Percentiles rank a stretch among this genome's conserved stretches.
These are phyloP conservation scores for Aciculosporium take DNA, from an alignment of 2,329 filamentous ascomycete species.

Conservation along the genomic window DNA sequence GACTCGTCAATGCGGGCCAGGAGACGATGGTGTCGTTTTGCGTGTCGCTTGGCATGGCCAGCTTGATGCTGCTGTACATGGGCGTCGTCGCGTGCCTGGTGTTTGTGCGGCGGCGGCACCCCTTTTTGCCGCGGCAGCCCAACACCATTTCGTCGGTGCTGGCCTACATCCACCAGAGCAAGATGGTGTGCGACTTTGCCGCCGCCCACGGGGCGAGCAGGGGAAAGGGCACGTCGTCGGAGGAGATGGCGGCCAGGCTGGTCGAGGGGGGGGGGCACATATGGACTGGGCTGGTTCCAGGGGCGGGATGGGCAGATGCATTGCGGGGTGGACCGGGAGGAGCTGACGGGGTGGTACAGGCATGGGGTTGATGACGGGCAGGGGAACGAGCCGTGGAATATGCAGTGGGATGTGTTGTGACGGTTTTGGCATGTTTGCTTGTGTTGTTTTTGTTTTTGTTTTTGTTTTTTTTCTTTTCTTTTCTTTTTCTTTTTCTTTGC, in stretches of 20 bases:
- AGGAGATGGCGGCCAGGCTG: slow-evolving; percentile 47
- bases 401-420: slow-evolving; percentile 24
- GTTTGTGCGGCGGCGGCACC: slow-evolving; percentile 46
- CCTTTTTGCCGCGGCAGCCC: slow-evolving; percentile 64
- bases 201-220: slow-evolving; percentile 50
- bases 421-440: not conserved
- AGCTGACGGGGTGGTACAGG: slow-evolving; percentile 49
- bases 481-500: not conserved
- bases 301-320: slow-evolving; percentile 61
- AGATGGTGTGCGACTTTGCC: slow-evolving; percentile 66
- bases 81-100: slow-evolving; percentile 43
- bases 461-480: not conserved
- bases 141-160: slow-evolving; percentile 65
- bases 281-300: slow-evolving; percentile 64
- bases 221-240: no score
- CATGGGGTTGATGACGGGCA: slow-evolving; percentile 41
- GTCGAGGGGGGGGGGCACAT: slow-evolving; percentile 46
- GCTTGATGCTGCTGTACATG: slow-evolving; percentile 53
- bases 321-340: slow-evolving; percentile 66
- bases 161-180: slow-evolving; percentile 65
- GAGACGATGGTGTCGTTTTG: slow-evolving; percentile 52
- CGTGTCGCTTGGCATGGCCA: slow-evolving; percentile 45
- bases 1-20: slow-evolving; percentile 34
- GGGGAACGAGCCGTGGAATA: slow-evolving; percentile 39
- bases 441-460: not conserved